Evolutionary conservation across 139 green algal genomes (phyloP).

Genomic region (Chlorella vulgaris): DNA sequence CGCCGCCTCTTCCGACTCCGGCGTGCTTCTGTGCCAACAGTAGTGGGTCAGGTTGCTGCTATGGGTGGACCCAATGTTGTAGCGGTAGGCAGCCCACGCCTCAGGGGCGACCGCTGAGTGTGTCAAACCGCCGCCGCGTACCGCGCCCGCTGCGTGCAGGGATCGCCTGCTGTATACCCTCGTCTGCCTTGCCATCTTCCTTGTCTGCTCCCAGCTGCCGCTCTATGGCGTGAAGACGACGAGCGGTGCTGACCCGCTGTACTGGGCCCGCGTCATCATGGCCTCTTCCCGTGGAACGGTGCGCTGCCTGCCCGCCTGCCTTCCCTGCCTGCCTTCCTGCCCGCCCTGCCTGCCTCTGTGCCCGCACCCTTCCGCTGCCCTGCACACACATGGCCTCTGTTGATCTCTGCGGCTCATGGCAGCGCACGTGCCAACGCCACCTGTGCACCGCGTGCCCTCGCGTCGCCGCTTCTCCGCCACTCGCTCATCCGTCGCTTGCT

Average conservation of each 20-base stretch:
- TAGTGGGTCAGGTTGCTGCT: too few relatives aligned
- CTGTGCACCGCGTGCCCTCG: too few relatives aligned
- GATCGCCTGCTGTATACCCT: constrained; percentile 94
- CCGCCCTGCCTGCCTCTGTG: background rate
- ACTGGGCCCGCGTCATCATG: constrained; percentile 99
- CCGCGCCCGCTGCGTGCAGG: background rate
- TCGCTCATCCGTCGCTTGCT: too few relatives aligned
- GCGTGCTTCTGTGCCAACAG: too few relatives aligned
- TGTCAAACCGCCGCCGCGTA: too few relatives aligned
- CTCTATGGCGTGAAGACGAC: constrained; percentile 97
- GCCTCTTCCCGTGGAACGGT: constrained; percentile 77
- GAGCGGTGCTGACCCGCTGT: constrained; percentile 92
- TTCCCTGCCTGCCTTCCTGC: background rate
- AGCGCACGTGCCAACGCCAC: too few relatives aligned
- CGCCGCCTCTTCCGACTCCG: too few relatives aligned
- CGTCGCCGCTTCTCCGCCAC: too few relatives aligned
- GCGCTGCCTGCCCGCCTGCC: background rate
- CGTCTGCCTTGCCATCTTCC: constrained; percentile 97
- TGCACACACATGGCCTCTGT: background rate
- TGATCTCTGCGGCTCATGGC: too few relatives aligned
- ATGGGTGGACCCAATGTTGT: too few relatives aligned
- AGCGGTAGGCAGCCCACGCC: too few relatives aligned
- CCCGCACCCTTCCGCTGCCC: background rate
- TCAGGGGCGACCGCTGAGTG: too few relatives aligned
- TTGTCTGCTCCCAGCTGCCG: constrained; percentile 97